A percentile compares a stretch with the other conserved stretches of the same genome.
Evolutionary conservation across 2,329 filamentous ascomycete genomes (phyloP).

Genomic region (Fusarium albosuccineum): DNA sequence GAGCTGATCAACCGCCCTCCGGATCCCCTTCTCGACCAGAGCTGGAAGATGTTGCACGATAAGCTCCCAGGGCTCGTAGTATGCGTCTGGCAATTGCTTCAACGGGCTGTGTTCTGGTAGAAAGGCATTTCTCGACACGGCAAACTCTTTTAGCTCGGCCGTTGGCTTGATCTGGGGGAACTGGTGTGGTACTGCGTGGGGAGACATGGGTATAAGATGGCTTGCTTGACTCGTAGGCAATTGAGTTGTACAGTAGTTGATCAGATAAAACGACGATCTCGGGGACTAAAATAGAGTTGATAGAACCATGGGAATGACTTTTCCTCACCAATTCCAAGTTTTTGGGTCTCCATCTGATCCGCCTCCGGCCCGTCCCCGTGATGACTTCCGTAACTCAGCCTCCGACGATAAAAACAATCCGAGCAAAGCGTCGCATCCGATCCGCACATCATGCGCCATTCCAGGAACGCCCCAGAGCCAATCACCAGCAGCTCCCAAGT

Average conservation of each 20-base stretch:
- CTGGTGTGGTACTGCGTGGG: slow-evolving; percentile 53
- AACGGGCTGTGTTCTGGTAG: slow-evolving; percentile 79
- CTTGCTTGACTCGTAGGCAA: background rate
- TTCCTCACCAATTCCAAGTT: slow-evolving; percentile 6
- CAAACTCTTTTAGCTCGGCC: slow-evolving; percentile 52
- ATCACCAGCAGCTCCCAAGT: slow-evolving; percentile 11
- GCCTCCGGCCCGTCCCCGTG: slow-evolving; percentile 6
- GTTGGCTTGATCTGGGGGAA: slow-evolving; percentile 33
- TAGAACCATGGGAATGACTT: background rate
- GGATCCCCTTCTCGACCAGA: slow-evolving; percentile 74
- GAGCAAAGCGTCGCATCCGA: slow-evolving; percentile 23
- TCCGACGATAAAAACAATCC: slow-evolving; percentile 9
- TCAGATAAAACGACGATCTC: background rate
- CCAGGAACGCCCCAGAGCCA: slow-evolving; percentile 19
- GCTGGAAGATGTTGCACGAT: slow-evolving; percentile 76
- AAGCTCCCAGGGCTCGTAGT: slow-evolving; percentile 85
- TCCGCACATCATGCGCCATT: slow-evolving; percentile 16
- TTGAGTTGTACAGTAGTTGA: slow-evolving; percentile 3
- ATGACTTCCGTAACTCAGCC: slow-evolving; percentile 11
- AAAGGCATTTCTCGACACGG: slow-evolving; percentile 75
- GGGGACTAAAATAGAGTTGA: slow-evolving; percentile 20
- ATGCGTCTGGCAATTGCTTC: slow-evolving; percentile 72
- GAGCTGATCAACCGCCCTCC: slow-evolving; percentile 73
- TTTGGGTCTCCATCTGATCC: slow-evolving; percentile 8
- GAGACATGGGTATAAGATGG: slow-evolving; percentile 53